A percentile compares a stretch with the other conserved stretches of the same genome.
phyloP scores from a whole-genome alignment of 805 yeast genomes.

The Starmerella kuoi region DNA sequence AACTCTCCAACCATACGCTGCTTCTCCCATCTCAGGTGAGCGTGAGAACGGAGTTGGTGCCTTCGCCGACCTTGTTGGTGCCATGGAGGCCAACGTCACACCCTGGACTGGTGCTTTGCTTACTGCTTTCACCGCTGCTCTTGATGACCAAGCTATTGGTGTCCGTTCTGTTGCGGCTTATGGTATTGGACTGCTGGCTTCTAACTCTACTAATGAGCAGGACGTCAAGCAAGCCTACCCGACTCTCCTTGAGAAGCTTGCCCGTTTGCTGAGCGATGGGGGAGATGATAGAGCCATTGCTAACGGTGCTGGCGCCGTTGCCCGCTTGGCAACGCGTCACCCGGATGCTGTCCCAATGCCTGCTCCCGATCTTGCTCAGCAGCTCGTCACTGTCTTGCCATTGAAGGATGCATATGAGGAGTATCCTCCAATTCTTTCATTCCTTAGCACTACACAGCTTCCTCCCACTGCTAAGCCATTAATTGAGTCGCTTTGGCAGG shows the following conservation, averaged over 20 bases:
- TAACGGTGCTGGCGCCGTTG: conserved; percentile 94
- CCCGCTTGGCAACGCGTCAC: conserved; percentile 72
- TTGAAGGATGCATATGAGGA: conserved; percentile 83
- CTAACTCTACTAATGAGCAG: conserved; percentile 38
- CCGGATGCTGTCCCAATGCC: conserved; percentile 51
- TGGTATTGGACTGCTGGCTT: conserved; percentile 74
- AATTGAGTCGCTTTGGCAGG: conserved; percentile 15
- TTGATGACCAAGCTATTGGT: conserved; percentile 59
- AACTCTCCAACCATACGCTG: conserved; percentile 39
- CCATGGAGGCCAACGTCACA: conserved; percentile 48
- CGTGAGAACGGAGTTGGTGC: conserved; percentile 81
- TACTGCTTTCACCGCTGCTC: conserved; percentile 47
- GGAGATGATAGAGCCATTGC: conserved; percentile 75
- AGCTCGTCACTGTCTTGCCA: conserved; percentile 67
- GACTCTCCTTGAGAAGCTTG: conserved; percentile 52
- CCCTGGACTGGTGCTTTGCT: conserved; percentile 61
- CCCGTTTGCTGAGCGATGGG: conserved; percentile 62
- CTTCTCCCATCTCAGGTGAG: conserved; percentile 48
- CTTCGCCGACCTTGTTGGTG: conserved; percentile 74
- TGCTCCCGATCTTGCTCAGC: conserved; percentile 60
- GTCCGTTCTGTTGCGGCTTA: conserved; percentile 93
- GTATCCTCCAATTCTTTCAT: conserved; percentile 75
- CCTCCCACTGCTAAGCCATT: conserved; percentile 12
- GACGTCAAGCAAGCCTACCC: conserved; percentile 56
- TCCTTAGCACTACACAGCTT: conserved; percentile 39